Evolutionary conservation across 1,284 basidiomycete genomes (phyloP).

Genomic region (Mycosarcoma mackinlayi): DNA sequence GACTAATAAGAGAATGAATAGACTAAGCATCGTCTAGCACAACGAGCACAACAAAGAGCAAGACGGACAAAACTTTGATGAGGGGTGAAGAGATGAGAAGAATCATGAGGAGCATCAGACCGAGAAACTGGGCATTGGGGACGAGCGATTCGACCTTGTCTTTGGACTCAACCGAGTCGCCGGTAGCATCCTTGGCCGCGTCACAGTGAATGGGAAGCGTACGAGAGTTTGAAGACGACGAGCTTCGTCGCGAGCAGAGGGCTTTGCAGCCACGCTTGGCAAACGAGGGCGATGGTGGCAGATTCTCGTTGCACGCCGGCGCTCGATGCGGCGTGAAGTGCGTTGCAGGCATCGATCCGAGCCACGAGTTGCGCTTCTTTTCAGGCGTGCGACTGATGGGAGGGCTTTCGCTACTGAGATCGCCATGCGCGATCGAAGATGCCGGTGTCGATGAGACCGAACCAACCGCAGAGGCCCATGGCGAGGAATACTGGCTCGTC

Average conservation of each 20-base stretch:
- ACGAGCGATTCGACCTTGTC: conserved; percentile 2
- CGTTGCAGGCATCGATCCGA: conserved; percentile 21
- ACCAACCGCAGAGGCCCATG: conserved; percentile 13
- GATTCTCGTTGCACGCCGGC: not conserved
- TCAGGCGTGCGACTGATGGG: not conserved
- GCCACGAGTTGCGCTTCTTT: conserved; percentile 29
- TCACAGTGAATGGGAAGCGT: not conserved
- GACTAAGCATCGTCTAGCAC: conserved; percentile 17
- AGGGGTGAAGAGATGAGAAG: conserved; percentile 44
- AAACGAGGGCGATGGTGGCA: conserved; percentile 7
- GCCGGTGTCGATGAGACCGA: conserved; percentile 23
- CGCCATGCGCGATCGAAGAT: conserved; percentile 16
- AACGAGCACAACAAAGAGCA: conserved; percentile 27
- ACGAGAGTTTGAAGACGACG: conserved; percentile 12
- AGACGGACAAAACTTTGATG: conserved; percentile 46
- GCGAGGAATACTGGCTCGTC: conserved; percentile 16
- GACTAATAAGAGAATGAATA: not conserved
- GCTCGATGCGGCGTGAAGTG: conserved; percentile 11
- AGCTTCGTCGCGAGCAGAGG: conserved; percentile 1
- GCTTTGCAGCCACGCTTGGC: not conserved
- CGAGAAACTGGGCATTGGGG: conserved; percentile 39
- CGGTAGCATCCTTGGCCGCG: not conserved
- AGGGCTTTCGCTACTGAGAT: not conserved
- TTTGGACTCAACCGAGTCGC: not conserved
- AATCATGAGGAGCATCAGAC: conserved; percentile 39